Percentiles rank a stretch among this genome's conserved stretches.
phyloP scores from a whole-genome alignment of 345 rosid genomes.

The Odontarrhena argentea region DNA sequence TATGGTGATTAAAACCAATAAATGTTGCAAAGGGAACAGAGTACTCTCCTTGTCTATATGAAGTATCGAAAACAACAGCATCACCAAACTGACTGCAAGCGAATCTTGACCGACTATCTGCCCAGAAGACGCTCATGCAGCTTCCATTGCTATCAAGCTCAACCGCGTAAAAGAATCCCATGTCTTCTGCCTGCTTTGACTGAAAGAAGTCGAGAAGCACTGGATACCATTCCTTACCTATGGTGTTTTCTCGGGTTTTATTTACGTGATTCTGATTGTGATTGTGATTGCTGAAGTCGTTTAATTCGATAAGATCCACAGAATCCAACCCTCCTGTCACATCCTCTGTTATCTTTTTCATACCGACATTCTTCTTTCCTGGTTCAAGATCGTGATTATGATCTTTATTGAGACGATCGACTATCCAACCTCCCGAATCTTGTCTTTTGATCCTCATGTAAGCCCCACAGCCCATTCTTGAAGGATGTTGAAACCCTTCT shows the following conservation, averaged over 20 bases:
- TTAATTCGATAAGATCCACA: slow-evolving; percentile 48
- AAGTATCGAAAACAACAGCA: slow-evolving; percentile 70
- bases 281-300: slow-evolving; percentile 33
- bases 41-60: slow-evolving; percentile 61
- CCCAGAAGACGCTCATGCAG: slow-evolving; percentile 82
- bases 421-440: slow-evolving; percentile 76
- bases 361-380: slow-evolving; percentile 48
- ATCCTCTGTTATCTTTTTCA: slow-evolving; percentile 63
- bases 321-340: slow-evolving; percentile 54
- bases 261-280: slow-evolving; percentile 35
- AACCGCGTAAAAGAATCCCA: slow-evolving; percentile 76
- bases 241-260: slow-evolving; percentile 49
- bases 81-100: slow-evolving; percentile 88
- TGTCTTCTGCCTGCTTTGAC: slow-evolving; percentile 73
- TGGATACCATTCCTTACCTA: slow-evolving; percentile 75
- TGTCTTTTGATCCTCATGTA: slow-evolving; percentile 90
- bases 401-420: slow-evolving; percentile 73
- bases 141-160: slow-evolving; percentile 63
- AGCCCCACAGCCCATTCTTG: slow-evolving; percentile 92
- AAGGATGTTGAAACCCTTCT: slow-evolving; percentile 95
- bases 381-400: slow-evolving; percentile 75
- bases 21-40: slow-evolving; percentile 78
- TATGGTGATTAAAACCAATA: slow-evolving; percentile 84
- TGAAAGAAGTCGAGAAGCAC: slow-evolving; percentile 73
- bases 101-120: slow-evolving; percentile 81